Evolutionary conservation across 2,329 filamentous ascomycete genomes (phyloP), one percentile per base, ranked within the genome.

Genomic region (Hypoxylon sp.): DNA sequence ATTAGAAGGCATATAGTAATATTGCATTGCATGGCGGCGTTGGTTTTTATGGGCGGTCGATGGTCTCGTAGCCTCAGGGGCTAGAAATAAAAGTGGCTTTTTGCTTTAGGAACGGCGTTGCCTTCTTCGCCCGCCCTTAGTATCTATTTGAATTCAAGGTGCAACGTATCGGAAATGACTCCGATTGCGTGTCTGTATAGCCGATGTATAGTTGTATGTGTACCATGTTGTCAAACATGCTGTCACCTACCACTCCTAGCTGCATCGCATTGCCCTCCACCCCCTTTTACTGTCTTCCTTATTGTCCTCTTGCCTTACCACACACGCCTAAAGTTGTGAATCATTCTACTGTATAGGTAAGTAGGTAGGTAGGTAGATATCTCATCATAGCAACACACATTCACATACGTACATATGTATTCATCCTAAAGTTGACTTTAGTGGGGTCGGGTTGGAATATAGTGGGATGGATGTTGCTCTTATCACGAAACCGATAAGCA

Each of bases 11-110:
- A 62, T 57, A 30, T 28, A 64, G 65, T 69, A 68, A 73, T 72
- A 26, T 65, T 68, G 71, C 70, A 73, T 73, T 70, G 70, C 70
- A 70, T 70, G 72, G 70, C 64, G 73, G 72, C 72, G 72, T 73
- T 73, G 48, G 59, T 64, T 62, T 64, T 62, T 47, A 59, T 4
- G 51, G 58, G 41, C 20, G 48, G 60, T 41, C n/a, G 55, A 50
- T 20, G 48, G 60, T 56, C 50, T 43, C 26, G 6, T 49, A 51
- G 43, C 59, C 46, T 26, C 28, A 28, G 52, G 43, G 62, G 58
- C 47, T 47, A 4, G 10, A 17, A 48, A 47, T 13, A 58, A 65
- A 65, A 67, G 41, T 59, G 46, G 15, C 51, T 53, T 63, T 62
- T 63, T 62, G 59, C 57, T 62, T 65, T 54, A 30, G 49, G 55